Evolutionary conservation across 768 basidiomycete genomes (phyloP).

Genomic region (Russula sp.): DNA sequence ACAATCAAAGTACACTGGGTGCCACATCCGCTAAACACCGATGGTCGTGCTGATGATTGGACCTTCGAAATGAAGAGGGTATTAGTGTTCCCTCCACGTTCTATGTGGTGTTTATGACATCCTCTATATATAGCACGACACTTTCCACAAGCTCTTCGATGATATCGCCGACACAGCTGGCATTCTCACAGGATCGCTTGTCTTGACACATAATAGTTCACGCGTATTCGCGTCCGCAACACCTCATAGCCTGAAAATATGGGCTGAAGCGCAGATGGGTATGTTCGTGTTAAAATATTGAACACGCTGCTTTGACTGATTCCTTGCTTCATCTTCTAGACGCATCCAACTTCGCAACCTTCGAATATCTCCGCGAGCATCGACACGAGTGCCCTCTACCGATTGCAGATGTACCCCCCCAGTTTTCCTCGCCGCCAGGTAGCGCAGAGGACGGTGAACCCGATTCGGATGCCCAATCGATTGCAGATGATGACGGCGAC

Average conservation of each 20-base stretch:
- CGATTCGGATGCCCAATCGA: slow-evolving; percentile 22
- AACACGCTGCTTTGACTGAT: slow-evolving; percentile 3
- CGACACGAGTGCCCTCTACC: slow-evolving; percentile 24
- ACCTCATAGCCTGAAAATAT: slow-evolving; percentile 56
- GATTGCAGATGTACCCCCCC: slow-evolving; percentile 12
- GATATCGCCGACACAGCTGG: slow-evolving; percentile 54
- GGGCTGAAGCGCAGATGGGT: slow-evolving; percentile 65
- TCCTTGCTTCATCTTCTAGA: slow-evolving; percentile 33
- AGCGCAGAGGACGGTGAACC: slow-evolving; percentile 25
- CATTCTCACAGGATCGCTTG: slow-evolving; percentile 43
- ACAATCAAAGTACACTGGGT: slow-evolving; percentile 54
- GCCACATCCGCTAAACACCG: slow-evolving; percentile 50
- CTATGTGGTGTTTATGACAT: neutral
- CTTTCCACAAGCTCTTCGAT: slow-evolving; percentile 58
- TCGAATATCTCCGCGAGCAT: slow-evolving; percentile 51
- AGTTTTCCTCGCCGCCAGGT: slow-evolving; percentile 18
- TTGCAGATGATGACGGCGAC: slow-evolving; percentile 29
- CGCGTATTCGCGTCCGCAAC: slow-evolving; percentile 65
- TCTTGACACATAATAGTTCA: slow-evolving; percentile 53
- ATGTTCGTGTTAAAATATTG: slow-evolving; percentile 21
- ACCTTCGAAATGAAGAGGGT: slow-evolving; percentile 55
- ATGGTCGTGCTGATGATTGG: slow-evolving; percentile 37
- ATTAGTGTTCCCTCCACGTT: slow-evolving; percentile 21
- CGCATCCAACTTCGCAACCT: slow-evolving; percentile 56
- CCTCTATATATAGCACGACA: slow-evolving; percentile 43